Evolutionary conservation across 768 basidiomycete species (phyloP), one percentile per base, ranked within the genome.

Genomic region (Leccinellum albellum): DNA sequence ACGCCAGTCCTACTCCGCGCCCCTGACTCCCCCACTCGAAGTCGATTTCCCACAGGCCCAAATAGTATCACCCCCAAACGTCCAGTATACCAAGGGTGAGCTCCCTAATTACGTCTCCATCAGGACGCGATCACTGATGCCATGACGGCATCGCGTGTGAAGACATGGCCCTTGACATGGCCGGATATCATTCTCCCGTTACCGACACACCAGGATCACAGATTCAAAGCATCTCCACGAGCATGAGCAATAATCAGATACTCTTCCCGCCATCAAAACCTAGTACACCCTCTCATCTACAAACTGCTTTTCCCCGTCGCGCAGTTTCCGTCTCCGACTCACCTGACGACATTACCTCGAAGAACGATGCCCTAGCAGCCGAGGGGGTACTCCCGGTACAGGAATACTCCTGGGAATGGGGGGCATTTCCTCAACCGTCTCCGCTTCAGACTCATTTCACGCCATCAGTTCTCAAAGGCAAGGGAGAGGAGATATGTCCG

Each of bases 401-500:
- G 55, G 88, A 91, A 66, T 94, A 94, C 64, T 89, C 89, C 6
- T 95, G 94, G 94, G 94, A 95, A 63, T 95, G 94, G 93, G 93
- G 92, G 26, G 85, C 82, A 20, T 91, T 95, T 65, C 94, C 92
- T 28, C 88, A 86, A 60, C 87, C 84, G 23, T 89, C 90, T 4
- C 88, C 88, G 1, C 72, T 84, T 63, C 80, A 80, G 53, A 60
- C 80, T 0, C 75, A 79, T 12, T 86, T 87, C 64, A 49, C 63
- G 14, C 47, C 61, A 32, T 55, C 66, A 1, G 14, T 46, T 1
- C 47, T 58, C 40, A 70, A 58, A 50, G 58, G 54, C 7, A 70
- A 63, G 20, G 49, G 33, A 24, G 61, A 68, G 26, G 54, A 57
- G 26, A 29, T n/a, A 14, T 53, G 42, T 37, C 53, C 47, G 6